Conservation (phyloP, 2,329 filamentous ascomycete genomes). For the Microsporum audouinii region DNA sequence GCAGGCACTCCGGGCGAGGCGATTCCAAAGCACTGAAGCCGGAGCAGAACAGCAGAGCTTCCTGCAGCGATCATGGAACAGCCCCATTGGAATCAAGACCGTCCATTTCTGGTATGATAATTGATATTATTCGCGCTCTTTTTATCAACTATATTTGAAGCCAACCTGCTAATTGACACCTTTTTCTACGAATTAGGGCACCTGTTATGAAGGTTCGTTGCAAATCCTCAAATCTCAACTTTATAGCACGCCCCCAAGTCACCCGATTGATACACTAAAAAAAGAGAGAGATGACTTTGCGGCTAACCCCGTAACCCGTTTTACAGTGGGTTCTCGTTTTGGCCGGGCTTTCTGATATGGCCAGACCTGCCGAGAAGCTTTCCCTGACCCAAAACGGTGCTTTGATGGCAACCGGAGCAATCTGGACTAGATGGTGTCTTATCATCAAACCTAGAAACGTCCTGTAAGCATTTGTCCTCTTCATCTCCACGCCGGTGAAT, state of each 20-base stretch:
- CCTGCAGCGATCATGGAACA: constrained; percentile 73
- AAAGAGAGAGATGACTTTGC: background rate
- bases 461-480: constrained; percentile 49
- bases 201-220: constrained; percentile 71
- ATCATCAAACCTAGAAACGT: constrained; percentile 91
- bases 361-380: constrained; percentile 81
- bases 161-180: background rate
- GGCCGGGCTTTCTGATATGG: constrained; percentile 82
- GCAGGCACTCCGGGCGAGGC: constrained; percentile 41
- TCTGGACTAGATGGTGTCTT: constrained; percentile 98
- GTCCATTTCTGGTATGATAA: constrained; percentile 82
- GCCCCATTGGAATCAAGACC: constrained; percentile 73
- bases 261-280: background rate
- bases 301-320: background rate
- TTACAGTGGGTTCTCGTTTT: constrained; percentile 79
- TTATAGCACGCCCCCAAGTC: background rate
- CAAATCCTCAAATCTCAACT: background rate
- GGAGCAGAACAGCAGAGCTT: constrained; percentile 37
- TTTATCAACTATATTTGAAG: constrained; percentile 4
- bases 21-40: constrained; percentile 60
- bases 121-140: background rate
- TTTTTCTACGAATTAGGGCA: constrained; percentile 47
- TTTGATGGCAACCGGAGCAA: constrained; percentile 77
- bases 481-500: background rate
- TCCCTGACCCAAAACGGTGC: constrained; percentile 87